phyloP scores from a whole-genome alignment of 805 yeast species.

The Saccharomycopsis olivae region DNA sequence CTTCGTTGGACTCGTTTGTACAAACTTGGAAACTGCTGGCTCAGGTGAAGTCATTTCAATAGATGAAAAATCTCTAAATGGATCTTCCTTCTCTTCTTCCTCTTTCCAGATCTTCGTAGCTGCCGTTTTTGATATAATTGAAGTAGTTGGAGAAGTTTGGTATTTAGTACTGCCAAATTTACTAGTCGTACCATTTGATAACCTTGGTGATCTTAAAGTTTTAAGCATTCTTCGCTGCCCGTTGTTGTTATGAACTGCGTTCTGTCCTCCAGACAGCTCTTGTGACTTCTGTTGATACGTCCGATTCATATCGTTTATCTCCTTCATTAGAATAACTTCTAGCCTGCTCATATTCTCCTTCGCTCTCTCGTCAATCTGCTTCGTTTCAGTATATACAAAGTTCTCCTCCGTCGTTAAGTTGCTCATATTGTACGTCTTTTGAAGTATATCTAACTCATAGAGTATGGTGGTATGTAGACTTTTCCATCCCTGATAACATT shows the following conservation, averaged over 20 bases:
- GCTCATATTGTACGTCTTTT: slow-evolving; percentile 26
- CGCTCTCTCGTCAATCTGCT: slow-evolving; percentile 9
- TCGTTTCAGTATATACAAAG: slow-evolving; percentile 9
- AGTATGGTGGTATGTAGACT: slow-evolving; percentile 52
- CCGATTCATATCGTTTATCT: slow-evolving; percentile 8
- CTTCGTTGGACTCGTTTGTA: too few species aligned
- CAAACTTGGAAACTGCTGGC: too few species aligned
- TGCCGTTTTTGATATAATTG: slow-evolving; percentile 22
- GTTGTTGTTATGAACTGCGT: too few species aligned
- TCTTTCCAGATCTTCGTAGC: slow-evolving; percentile 20
- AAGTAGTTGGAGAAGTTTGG: slow-evolving; percentile 17
- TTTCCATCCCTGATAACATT: slow-evolving; percentile 66
- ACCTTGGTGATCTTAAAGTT: slow-evolving; percentile 25
- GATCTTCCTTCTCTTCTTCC: slow-evolving; percentile 13
- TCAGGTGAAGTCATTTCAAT: not conserved
- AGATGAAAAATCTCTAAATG: slow-evolving; percentile 15
- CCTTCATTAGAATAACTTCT: slow-evolving; percentile 11
- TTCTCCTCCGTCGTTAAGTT: slow-evolving; percentile 14
- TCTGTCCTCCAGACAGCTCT: slow-evolving; percentile 8
- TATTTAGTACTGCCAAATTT: slow-evolving; percentile 4
- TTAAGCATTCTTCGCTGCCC: slow-evolving; percentile 25
- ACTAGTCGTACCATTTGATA: slow-evolving; percentile 9
- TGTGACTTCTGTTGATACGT: not conserved
- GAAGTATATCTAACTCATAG: slow-evolving; percentile 42
- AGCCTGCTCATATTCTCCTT: slow-evolving; percentile 14